phyloP scores from a whole-genome alignment of 2,329 filamentous ascomycete genomes.

The Helotiales sp. region DNA sequence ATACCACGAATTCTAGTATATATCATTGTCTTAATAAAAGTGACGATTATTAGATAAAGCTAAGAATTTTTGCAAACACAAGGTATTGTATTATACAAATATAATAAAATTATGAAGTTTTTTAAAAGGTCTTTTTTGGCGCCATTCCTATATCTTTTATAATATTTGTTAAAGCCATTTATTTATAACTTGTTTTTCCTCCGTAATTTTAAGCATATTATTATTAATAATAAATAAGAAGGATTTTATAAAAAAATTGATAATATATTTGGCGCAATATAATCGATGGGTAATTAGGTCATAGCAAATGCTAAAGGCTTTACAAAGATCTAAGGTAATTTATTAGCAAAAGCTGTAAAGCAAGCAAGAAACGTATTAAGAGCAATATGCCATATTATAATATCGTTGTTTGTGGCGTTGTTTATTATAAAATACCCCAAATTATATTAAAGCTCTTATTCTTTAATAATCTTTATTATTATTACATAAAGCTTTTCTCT shows the following conservation, averaged over 20 bases:
- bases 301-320: neutral
- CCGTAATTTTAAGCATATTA: neutral
- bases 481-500: no score
- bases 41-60: neutral
- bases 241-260: no score
- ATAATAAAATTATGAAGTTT: no score
- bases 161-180: neutral
- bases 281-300: neutral
- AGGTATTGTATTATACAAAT: neutral
- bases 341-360: neutral
- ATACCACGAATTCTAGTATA: neutral
- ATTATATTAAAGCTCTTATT: no score
- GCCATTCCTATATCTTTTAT: neutral
- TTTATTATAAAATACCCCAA: no score
- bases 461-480: no score
- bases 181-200: neutral
- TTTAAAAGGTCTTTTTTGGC: no score
- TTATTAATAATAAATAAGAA: neutral
- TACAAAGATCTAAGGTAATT: neutral
- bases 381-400: neutral
- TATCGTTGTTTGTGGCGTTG: no score
- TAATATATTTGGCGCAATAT: neutral
- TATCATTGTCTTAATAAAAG: neutral
- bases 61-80: neutral
- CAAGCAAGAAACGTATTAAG: neutral